phyloP scores from a whole-genome alignment of 2,329 filamentous ascomycete genomes.

The Parastagonospora nodorum region DNA sequence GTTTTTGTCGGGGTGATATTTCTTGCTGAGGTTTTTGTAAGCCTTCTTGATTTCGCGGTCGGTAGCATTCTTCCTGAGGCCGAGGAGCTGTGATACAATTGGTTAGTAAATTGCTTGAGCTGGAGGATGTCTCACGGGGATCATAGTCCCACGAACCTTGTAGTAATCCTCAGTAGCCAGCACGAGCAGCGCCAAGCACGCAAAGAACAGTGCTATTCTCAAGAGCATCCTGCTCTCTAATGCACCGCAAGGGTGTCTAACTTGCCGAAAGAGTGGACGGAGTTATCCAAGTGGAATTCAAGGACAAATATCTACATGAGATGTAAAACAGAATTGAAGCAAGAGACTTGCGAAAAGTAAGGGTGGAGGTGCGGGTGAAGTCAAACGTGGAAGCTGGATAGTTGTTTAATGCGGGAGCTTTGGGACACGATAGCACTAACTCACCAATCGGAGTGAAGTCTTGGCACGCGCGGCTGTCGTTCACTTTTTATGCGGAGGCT shows the following conservation, averaged over 20 bases:
- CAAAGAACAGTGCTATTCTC: conserved; percentile 49
- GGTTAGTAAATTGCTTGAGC: conserved; percentile 18
- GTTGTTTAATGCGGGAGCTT: conserved; percentile 19
- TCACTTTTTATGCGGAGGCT: conserved; percentile 29
- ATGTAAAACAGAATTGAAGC: conserved; percentile 2
- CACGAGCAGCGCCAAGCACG: conserved; percentile 51
- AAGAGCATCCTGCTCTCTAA: conserved; percentile 47
- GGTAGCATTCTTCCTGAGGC: conserved; percentile 75
- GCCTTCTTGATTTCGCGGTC: conserved; percentile 92
- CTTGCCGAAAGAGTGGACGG: conserved; percentile 22
- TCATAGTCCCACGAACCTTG: conserved; percentile 59
- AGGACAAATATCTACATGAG: conserved; percentile 20
- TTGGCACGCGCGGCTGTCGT: conserved; percentile 23
- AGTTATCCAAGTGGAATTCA: conserved; percentile 17
- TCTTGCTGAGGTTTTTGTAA: conserved; percentile 90
- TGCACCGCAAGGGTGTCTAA: conserved; percentile 19
- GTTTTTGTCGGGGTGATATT: conserved; percentile 97
- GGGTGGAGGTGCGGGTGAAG: conserved; percentile 1
- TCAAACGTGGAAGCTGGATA: conserved; percentile 13
- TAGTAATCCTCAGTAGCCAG: conserved; percentile 73
- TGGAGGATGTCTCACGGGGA: not conserved
- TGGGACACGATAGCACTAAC: conserved; percentile 36
- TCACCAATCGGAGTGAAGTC: conserved; percentile 35
- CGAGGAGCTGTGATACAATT: conserved; percentile 67
- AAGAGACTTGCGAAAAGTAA: conserved; percentile 6